These are phyloP conservation scores for Wallemia mellicola DNA, from an alignment of 1,284 basidiomycete genomes.

Conservation along the genomic window DNA sequence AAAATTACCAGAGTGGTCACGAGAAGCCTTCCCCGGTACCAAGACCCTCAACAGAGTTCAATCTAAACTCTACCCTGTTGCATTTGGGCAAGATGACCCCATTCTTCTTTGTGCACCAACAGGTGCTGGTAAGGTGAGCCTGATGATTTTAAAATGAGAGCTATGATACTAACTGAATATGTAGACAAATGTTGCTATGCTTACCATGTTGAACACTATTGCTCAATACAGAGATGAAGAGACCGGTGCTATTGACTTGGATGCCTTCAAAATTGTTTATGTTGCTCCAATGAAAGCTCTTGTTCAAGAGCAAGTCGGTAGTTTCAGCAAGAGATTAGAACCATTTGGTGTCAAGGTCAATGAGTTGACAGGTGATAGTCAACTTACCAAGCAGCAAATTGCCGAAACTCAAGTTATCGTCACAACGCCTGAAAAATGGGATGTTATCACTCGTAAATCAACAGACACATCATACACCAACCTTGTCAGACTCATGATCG, in stretches of 20 bases:
- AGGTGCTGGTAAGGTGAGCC: conserved; percentile 74
- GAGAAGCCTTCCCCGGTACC: conserved; percentile 44
- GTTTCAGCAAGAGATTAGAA: conserved; percentile 55
- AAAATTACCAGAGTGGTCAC: conserved; percentile 58
- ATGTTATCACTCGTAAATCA: conserved; percentile 92
- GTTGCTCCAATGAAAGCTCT: conserved; percentile 97
- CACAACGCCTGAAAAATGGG: conserved; percentile 98
- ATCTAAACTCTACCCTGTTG: conserved; percentile 68
- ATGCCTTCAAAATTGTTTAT: conserved; percentile 89
- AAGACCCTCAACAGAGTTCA: conserved; percentile 76
- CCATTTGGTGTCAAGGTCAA: conserved; percentile 64
- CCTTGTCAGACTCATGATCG: conserved; percentile 80
- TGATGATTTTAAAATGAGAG: not conserved
- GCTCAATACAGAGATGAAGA: conserved; percentile 51
- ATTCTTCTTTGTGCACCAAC: conserved; percentile 91
- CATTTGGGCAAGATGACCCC: conserved; percentile 81
- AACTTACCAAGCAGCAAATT: conserved; percentile 96
- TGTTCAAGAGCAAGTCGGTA: conserved; percentile 89
- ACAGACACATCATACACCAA: conserved; percentile 94
- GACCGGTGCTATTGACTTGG: conserved; percentile 59
- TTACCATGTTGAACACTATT: conserved; percentile 68
- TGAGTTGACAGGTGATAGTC: conserved; percentile 86
- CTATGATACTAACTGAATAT: not conserved
- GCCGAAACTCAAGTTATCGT: conserved; percentile 94
- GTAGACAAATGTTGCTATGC: conserved; percentile 91